Conservation (phyloP, 2,329 filamentous ascomycete species). For the Trichoderma semiorbis region DNA sequence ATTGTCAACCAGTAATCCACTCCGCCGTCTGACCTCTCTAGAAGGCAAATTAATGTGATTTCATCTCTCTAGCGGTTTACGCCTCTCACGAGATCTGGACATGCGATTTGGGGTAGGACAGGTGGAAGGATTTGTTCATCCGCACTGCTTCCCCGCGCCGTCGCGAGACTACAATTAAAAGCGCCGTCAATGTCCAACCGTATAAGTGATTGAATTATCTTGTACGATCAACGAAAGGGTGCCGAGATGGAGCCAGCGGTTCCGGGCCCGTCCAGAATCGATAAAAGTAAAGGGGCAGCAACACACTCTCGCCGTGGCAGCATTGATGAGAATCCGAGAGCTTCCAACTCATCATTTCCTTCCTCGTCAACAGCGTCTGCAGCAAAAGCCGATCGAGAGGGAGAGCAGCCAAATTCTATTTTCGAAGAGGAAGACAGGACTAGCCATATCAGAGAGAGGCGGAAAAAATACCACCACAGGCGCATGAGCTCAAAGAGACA, state of each 20-base stretch:
- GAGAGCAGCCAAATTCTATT: neutral
- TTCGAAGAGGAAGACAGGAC: neutral
- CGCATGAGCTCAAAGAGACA: constrained; percentile 16
- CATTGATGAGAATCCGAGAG: constrained; percentile 7
- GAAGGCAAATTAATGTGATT: neutral
- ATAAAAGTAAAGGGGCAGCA: constrained; percentile 5
- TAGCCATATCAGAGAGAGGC: neutral
- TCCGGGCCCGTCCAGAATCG: neutral
- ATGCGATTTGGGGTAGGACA: neutral
- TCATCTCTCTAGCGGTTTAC: neutral
- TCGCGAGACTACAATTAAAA: neutral
- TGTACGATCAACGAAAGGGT: neutral
- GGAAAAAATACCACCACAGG: neutral
- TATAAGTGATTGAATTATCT: neutral
- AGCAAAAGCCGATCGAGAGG: neutral
- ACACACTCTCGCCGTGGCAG: constrained; percentile 8
- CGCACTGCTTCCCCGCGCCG: constrained; percentile 1
- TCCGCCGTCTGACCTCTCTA: neutral
- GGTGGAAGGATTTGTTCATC: neutral
- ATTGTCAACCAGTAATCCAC: neutral
- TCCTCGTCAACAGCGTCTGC: neutral
- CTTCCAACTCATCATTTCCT: constrained; percentile 1
- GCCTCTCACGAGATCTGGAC: neutral
- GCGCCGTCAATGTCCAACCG: neutral
- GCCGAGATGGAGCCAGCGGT: neutral